phyloP scores from a whole-genome alignment of 192 early-diverging fungal species.

The Chytriomyces sp. region DNA sequence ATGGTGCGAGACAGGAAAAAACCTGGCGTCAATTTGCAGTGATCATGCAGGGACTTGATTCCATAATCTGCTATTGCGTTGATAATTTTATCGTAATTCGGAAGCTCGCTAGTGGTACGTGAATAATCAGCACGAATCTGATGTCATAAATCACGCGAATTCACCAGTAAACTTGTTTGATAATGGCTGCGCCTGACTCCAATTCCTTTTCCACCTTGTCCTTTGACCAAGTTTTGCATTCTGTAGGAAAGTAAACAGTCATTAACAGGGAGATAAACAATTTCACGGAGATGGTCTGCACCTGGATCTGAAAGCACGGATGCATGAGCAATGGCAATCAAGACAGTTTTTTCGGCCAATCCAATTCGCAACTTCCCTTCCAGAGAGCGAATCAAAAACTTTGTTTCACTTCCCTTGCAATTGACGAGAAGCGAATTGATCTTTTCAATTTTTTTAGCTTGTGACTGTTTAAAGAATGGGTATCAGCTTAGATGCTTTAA shows the following conservation, averaged over 20 bases:
- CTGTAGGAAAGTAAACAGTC: slow-evolving; percentile 12
- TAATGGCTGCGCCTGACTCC: slow-evolving; percentile 52
- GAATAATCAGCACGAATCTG: not conserved
- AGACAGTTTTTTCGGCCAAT: slow-evolving; percentile 90
- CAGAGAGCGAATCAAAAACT: slow-evolving; percentile 83
- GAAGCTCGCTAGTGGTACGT: slow-evolving; percentile 74
- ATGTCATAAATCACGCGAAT: not conserved
- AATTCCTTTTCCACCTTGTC: slow-evolving; percentile 57
- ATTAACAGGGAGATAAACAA: slow-evolving; percentile 21
- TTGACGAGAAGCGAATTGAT: slow-evolving; percentile 79
- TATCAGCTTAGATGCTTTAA: not conserved
- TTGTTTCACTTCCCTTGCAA: slow-evolving; percentile 80
- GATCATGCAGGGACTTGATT: slow-evolving; percentile 64
- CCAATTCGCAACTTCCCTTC: slow-evolving; percentile 97
- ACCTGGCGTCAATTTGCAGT: slow-evolving; percentile 93
- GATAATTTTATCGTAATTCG: slow-evolving; percentile 90
- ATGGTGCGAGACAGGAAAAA: slow-evolving; percentile 12
- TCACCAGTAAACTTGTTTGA: slow-evolving; percentile 76
- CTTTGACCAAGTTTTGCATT: slow-evolving; percentile 45
- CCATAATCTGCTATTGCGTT: slow-evolving; percentile 82
- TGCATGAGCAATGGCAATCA: slow-evolving; percentile 87
- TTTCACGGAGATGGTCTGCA: slow-evolving; percentile 18
- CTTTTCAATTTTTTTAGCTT: slow-evolving; percentile 74
- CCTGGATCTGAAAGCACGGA: slow-evolving; percentile 66
- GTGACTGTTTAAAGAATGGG: slow-evolving; percentile 58